Base-by-base conservation (phyloP, 495 filamentous ascomycete genomes). In the Bombardia bombarda region DNA sequence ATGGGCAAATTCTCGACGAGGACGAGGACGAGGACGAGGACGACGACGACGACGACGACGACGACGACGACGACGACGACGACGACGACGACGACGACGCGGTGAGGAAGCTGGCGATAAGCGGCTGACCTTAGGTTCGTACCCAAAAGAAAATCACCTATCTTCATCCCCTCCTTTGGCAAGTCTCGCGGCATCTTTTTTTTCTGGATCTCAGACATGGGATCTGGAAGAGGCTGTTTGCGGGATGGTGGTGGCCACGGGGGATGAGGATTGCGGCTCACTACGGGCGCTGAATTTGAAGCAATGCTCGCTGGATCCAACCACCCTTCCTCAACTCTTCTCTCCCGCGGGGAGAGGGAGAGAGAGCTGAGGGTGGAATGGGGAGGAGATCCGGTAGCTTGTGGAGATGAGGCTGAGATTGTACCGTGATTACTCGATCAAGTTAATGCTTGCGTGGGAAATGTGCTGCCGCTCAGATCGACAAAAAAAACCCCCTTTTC, bases 391-490 rank as follows among this genome's bases (percentile, higher is more conserved):
- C 53, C 46, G 26, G 40, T 24, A 44, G 30, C 42, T 46, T 63
- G 63, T 42, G 48, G 55, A 73, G 60, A 76, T 62, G 77, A 86
- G 76, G 84, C 84, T 88, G 84, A 88, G 84, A 87, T 79, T 77
- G 79, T 74, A 88, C 84, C 84, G 83, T 86, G 68, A 82, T 75
- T 74, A 88, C 84, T 87, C 84, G 84, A 87, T 82, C 84, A 87
- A 87, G 84, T 82, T 87, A 88, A 88, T 83, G 78, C 84, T 87
- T 88, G 84, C 84, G 84, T 87, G 84, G 77, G 84, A 80, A 88
- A 85, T 58, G 83, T 87, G 84, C 80, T 87, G 84, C 84, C 84
- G 82, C 83, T 82, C 68, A 61, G 55, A 66, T 67, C 34, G 34
- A 37, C 8, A 33, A 33, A 7, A 30, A 7, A 17, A 7, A 53